Evolutionary conservation across 1,284 basidiomycete species (phyloP).

Genomic region (Nidula niveotomentosa): DNA sequence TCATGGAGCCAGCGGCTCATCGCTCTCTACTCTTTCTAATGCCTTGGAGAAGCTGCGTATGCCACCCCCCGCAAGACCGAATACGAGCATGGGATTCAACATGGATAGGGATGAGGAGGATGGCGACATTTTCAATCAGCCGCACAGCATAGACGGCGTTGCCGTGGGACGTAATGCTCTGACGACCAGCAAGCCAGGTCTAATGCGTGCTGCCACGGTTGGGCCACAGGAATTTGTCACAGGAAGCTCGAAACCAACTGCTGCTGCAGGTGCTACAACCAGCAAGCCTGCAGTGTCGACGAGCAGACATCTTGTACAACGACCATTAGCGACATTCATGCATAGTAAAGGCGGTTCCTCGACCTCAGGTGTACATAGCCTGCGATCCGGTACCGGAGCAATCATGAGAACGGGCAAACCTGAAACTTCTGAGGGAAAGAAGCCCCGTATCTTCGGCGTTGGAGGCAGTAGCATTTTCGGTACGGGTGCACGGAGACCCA

Average conservation of each 20-base stretch:
- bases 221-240: conserved; percentile 9
- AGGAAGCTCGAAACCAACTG: not conserved
- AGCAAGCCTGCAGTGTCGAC: conserved; percentile 10
- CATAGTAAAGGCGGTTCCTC: conserved; percentile 9
- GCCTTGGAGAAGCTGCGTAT: conserved; percentile 64
- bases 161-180: conserved; percentile 10
- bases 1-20: conserved; percentile 27
- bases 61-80: conserved; percentile 59
- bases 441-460: conserved; percentile 16
- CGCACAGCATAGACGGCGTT: conserved; percentile 21
- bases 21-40: conserved; percentile 50
- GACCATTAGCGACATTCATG: conserved; percentile 11
- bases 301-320: not conserved
- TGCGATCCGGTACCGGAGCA: conserved; percentile 6
- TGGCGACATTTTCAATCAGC: conserved; percentile 11
- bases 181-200: conserved; percentile 9
- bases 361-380: conserved; percentile 3
- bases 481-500: conserved; percentile 12
- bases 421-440: conserved; percentile 2
- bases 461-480: conserved; percentile 12
- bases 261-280: conserved; percentile 10
- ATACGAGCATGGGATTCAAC: conserved; percentile 65
- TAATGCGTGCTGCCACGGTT: conserved; percentile 19
- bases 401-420: conserved; percentile 6
- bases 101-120: conserved; percentile 26